These are phyloP conservation scores for Xylaria grammica DNA, from an alignment of 495 filamentous ascomycete genomes.

Conservation along the genomic window DNA sequence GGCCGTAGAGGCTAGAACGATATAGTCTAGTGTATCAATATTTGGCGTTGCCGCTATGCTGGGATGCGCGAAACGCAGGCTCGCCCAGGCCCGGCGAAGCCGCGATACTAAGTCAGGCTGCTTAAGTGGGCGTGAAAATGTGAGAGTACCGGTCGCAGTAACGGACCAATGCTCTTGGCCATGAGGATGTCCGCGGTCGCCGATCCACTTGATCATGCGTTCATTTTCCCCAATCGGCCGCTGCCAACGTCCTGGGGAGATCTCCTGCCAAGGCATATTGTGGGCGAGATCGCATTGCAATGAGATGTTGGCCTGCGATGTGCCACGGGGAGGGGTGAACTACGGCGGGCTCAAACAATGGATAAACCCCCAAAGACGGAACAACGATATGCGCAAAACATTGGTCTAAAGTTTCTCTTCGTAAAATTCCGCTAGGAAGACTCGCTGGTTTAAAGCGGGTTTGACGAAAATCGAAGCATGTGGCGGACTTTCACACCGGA, in stretches of 20 bases:
- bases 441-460: no score
- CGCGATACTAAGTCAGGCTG: constrained; percentile 15
- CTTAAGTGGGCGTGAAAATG: constrained; percentile 11
- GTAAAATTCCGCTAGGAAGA: no score
- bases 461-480: no score
- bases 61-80: constrained; percentile 42
- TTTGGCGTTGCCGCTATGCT: constrained; percentile 34
- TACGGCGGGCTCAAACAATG: no score
- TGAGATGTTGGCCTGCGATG: no score
- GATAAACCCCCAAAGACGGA: no score
- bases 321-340: no score
- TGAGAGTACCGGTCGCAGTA: constrained; percentile 21
- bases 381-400: no score
- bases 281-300: no score
- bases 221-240: constrained; percentile 37
- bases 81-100: constrained; percentile 36
- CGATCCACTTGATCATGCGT: constrained; percentile 34
- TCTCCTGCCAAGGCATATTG: constrained; percentile 30
- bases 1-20: constrained; percentile 24
- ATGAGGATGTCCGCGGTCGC: constrained; percentile 27
- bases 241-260: constrained; percentile 21
- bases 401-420: no score
- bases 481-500: constrained; percentile 17
- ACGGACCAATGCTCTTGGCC: constrained; percentile 35
- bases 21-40: constrained; percentile 31